Percentiles rank a stretch among this genome's conserved stretches.
Conservation (phyloP, 2,329 filamentous ascomycete species). For the Penicillium aurantiogriseum region DNA sequence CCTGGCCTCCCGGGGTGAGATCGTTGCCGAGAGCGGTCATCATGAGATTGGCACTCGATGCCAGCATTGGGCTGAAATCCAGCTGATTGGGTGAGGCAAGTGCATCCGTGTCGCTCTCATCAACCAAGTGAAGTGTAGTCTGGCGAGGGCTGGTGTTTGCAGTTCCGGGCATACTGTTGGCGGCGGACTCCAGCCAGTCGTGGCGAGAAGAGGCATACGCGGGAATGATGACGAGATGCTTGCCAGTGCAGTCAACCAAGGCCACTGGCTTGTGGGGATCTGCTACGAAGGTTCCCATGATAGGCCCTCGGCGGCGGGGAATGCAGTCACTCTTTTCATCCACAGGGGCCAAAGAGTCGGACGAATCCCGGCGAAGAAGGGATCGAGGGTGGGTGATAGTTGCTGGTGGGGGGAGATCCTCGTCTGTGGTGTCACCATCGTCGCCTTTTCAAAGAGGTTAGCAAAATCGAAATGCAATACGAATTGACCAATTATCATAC, state of each 20-base stretch:
- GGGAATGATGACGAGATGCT: constrained; percentile 49
- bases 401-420: constrained; percentile 52
- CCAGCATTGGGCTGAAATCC: constrained; percentile 57
- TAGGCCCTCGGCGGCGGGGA: constrained; percentile 45
- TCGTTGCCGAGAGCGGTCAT: constrained; percentile 65
- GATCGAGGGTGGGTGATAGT: constrained; percentile 50
- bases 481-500: constrained; percentile 46
- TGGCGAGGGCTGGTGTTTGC: constrained; percentile 45
- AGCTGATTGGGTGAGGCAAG: constrained; percentile 38
- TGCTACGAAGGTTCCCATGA: constrained; percentile 49
- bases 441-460: constrained; percentile 53
- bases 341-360: constrained; percentile 45
- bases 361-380: constrained; percentile 52
- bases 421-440: constrained; percentile 61
- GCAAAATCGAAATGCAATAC: constrained; percentile 34
- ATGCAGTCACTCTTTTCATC: constrained; percentile 35
- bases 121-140: constrained; percentile 39
- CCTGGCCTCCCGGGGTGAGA: constrained; percentile 54
- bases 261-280: constrained; percentile 50
- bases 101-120: constrained; percentile 48
- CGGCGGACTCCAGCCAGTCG: constrained; percentile 46
- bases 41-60: constrained; percentile 72
- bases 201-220: constrained; percentile 48
- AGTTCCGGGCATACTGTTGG: constrained; percentile 43
- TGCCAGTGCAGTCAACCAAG: constrained; percentile 48